phyloP scores from a whole-genome alignment of 257 asterid genomes.

The Solanum chmielewskii region DNA sequence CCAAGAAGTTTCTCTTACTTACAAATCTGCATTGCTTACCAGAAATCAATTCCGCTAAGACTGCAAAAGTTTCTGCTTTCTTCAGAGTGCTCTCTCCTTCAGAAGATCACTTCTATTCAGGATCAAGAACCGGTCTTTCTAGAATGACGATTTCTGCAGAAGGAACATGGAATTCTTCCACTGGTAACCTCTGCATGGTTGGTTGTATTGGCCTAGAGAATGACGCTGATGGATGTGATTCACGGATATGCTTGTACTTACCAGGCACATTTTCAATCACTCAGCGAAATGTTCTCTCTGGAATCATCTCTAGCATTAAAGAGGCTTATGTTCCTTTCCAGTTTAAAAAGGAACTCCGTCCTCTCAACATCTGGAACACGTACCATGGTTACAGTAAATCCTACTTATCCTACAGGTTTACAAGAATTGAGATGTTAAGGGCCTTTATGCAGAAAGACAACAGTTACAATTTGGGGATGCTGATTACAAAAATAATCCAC shows the following conservation, averaged over 20 bases:
- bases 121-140: slow-evolving; percentile 8
- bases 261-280: slow-evolving; percentile 4
- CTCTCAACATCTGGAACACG: neutral
- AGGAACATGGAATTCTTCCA: slow-evolving; percentile 8
- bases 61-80: slow-evolving; percentile 1
- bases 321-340: neutral
- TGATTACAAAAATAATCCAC: neutral
- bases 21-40: slow-evolving; percentile 2
- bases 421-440: neutral
- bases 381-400: neutral
- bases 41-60: neutral
- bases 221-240: neutral
- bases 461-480: neutral
- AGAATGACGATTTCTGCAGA: slow-evolving; percentile 3
- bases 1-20: neutral
- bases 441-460: neutral
- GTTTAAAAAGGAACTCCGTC: slow-evolving; percentile 2
- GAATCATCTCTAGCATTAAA: neutral
- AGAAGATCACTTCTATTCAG: neutral
- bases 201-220: slow-evolving; percentile 8
- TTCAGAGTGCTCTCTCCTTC: slow-evolving; percentile 3
- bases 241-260: neutral
- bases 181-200: slow-evolving; percentile 10
- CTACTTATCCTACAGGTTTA: slow-evolving; percentile 5
- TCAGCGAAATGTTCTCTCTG: slow-evolving; percentile 1